phyloP scores from a whole-genome alignment of 441 rosid species.

The Manihot esculenta region DNA sequence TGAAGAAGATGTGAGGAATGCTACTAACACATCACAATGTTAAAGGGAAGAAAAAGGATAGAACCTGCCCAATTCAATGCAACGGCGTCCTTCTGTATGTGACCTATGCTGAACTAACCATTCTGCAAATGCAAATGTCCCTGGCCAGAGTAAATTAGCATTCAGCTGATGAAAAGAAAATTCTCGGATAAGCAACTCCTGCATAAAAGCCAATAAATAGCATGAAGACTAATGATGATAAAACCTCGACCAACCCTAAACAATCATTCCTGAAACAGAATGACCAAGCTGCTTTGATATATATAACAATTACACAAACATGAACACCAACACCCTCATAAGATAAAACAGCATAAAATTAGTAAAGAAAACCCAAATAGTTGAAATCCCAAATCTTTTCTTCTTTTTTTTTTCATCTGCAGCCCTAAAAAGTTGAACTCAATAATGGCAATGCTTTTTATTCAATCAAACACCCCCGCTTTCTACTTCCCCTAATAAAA shows the following conservation, averaged over 20 bases:
- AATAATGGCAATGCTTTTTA: neutral
- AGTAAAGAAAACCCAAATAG: neutral
- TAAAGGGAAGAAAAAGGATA: neutral
- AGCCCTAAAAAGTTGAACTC: neutral
- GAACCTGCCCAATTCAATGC: constrained; percentile 93
- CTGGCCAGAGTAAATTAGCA: constrained; percentile 99
- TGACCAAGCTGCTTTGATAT: neutral
- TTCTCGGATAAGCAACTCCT: constrained; percentile 77
- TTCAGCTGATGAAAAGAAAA: constrained; percentile 87
- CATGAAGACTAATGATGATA: neutral
- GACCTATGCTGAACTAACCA: constrained; percentile 63
- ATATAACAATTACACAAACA: neutral
- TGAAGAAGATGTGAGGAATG: neutral
- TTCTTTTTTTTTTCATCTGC: neutral
- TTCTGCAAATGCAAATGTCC: constrained; percentile 86
- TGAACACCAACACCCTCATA: neutral
- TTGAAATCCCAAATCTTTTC: neutral
- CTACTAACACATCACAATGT: neutral
- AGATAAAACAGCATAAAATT: neutral
- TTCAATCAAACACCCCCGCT: neutral
- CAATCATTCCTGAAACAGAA: neutral
- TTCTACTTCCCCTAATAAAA: neutral
- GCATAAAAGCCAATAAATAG: constrained; percentile 25
- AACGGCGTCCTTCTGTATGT: constrained; percentile 48
- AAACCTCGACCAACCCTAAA: too few relatives aligned